Conservation (phyloP, 1,284 basidiomycete species). For the Austropuccinia psidii region DNA sequence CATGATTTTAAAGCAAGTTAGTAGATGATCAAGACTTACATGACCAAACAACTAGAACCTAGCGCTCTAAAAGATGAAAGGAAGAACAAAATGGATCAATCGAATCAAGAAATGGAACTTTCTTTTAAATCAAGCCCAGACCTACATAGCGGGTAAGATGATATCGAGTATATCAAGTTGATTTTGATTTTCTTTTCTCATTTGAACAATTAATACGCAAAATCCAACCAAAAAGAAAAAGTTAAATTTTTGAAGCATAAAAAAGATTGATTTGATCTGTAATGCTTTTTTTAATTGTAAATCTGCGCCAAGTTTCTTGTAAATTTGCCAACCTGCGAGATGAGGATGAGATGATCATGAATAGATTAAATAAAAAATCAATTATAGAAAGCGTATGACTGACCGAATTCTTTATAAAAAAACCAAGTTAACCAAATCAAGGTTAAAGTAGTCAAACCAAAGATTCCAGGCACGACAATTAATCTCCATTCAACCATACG, state of each 20-base stretch:
- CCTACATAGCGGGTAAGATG: slow-evolving; percentile 20
- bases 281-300: neutral
- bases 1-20: neutral
- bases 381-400: neutral
- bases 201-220: slow-evolving; percentile 24
- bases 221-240: slow-evolving; percentile 35
- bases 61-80: slow-evolving; percentile 1
- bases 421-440: slow-evolving; percentile 24
- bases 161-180: neutral
- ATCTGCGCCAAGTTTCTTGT: slow-evolving; percentile 16
- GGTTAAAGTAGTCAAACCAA: slow-evolving; percentile 5
- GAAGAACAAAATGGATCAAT: neutral
- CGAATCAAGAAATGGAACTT: neutral
- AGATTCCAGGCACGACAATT: slow-evolving; percentile 11
- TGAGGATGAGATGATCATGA: neutral
- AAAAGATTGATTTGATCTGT: slow-evolving; percentile 20
- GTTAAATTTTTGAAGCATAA: slow-evolving; percentile 35
- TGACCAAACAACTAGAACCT: neutral
- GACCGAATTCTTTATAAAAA: slow-evolving; percentile 31
- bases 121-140: neutral
- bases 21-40: neutral
- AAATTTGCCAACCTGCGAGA: slow-evolving; percentile 17
- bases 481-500: neutral
- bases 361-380: neutral
- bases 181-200: neutral